phyloP scores from a whole-genome alignment of 257 asterid genomes.

The Henckelia pumila region DNA sequence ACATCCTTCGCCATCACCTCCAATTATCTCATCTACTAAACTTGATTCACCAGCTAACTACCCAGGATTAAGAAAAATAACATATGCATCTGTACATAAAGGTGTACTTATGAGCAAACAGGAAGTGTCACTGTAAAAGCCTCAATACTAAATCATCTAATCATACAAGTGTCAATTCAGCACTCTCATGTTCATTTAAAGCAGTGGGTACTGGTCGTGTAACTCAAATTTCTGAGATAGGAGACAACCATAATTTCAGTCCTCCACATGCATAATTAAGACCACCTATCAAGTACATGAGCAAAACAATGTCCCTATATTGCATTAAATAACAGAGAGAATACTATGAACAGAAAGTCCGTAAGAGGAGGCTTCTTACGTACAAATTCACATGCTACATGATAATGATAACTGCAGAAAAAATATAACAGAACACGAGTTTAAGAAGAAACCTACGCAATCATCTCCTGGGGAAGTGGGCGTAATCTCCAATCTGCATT shows the following conservation, averaged over 20 bases:
- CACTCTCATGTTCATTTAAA: neutral
- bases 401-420: conserved; percentile 14
- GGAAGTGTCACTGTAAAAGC: conserved; percentile 6
- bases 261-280: neutral
- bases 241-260: neutral
- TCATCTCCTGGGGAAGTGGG: conserved; percentile 88
- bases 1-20: neutral
- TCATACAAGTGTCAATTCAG: neutral
- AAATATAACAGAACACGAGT: conserved; percentile 6
- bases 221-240: neutral
- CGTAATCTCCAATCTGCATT: conserved; percentile 99
- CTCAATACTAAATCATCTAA: conserved; percentile 1
- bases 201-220: neutral
- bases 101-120: neutral
- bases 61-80: neutral
- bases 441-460: conserved; percentile 48
- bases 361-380: neutral
- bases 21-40: neutral
- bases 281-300: neutral
- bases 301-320: neutral
- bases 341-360: neutral
- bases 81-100: neutral
- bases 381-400: neutral
- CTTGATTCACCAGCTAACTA: neutral
- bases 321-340: neutral